Conservation (phyloP, 805 yeast species). For the Metschnikowia lunata region DNA sequence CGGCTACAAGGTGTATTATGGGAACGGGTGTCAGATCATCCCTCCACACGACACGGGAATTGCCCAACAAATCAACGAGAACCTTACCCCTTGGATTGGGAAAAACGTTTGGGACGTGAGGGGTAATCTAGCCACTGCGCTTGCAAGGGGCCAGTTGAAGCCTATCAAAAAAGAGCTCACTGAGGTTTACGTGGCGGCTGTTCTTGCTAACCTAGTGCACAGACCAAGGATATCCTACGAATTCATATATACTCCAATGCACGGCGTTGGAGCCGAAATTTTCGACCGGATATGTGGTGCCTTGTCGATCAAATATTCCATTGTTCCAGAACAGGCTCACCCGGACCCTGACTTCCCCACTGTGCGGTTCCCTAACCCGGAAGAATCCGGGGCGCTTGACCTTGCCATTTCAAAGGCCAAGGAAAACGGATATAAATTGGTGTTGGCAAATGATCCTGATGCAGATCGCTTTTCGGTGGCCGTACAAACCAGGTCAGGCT, state of each 20-base stretch:
- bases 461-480: conserved; percentile 93
- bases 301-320: conserved; percentile 31
- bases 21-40: conserved; percentile 92
- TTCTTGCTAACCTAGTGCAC: conserved; percentile 29
- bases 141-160: conserved; percentile 25
- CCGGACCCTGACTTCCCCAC: conserved; percentile 90
- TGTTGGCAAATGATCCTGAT: conserved; percentile 92
- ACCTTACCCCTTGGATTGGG: conserved; percentile 54
- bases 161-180: conserved; percentile 42
- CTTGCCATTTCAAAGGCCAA: conserved; percentile 66
- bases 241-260: conserved; percentile 90
- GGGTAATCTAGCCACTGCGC: conserved; percentile 29
- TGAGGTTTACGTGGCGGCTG: conserved; percentile 33
- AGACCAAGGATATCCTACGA: conserved; percentile 26
- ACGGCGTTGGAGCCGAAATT: conserved; percentile 82
- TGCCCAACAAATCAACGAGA: conserved; percentile 56
- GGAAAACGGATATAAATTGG: conserved; percentile 42
- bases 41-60: conserved; percentile 84
- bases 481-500: conserved; percentile 38
- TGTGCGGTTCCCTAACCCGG: conserved; percentile 91
- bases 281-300: conserved; percentile 40
- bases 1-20: conserved; percentile 92
- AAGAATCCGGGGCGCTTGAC: conserved; percentile 86
- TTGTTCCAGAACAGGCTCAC: conserved; percentile 58
- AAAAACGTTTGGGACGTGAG: conserved; percentile 44